Evolutionary conservation across 1,284 basidiomycete genomes (phyloP), one percentile per base, ranked within the genome.

Genomic region (Naganishia albida): DNA sequence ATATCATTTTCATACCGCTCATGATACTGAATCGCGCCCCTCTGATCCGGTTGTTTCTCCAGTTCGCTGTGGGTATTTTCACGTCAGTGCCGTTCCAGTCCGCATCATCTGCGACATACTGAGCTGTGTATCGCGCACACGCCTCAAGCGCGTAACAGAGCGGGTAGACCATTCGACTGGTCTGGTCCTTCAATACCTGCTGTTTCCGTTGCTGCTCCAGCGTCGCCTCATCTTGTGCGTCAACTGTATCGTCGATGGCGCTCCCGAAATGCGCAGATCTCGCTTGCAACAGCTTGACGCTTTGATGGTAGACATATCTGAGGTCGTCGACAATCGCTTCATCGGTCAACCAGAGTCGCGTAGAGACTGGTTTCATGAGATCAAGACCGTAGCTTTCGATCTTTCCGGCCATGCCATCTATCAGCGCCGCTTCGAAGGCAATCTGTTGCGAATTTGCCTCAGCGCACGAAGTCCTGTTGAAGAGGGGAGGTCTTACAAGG

Each of bases 291-390:
- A 82, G 69, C 3, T 73, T 70, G 49, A 80, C 85, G 0, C 90
- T 90, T 1, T 84, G 77, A 59, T 87, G 84, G 73, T 93, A 94
- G 23, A 94, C 83, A 51, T 84, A 83, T 49, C 89, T 83, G 2
- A 91, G 79, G 26, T 87, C 82, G 54, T 90, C 86, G 63, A 96
- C 85, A 51, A 90, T 78, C 0, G 77, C 7, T 84, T 81, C 70
- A 83, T 82, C 74, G 86, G 78, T 91, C 2, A 92, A 91, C 95
- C 95, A 99, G 1, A 91, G 86, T 70, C 88, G 85, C 64, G 85
- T 82, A 81, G 88, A 85, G 0, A 70, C 63, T 0, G 87, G 87
- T 39, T 83, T 80, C 15, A 70, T 65, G 0, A 72, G 64, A 56
- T 85, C 82, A 56, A 97, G 82, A 28, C 89, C 90, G 75, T 98